Base-by-base conservation (phyloP, 768 basidiomycete species). In the Serpula lacrymans region DNA sequence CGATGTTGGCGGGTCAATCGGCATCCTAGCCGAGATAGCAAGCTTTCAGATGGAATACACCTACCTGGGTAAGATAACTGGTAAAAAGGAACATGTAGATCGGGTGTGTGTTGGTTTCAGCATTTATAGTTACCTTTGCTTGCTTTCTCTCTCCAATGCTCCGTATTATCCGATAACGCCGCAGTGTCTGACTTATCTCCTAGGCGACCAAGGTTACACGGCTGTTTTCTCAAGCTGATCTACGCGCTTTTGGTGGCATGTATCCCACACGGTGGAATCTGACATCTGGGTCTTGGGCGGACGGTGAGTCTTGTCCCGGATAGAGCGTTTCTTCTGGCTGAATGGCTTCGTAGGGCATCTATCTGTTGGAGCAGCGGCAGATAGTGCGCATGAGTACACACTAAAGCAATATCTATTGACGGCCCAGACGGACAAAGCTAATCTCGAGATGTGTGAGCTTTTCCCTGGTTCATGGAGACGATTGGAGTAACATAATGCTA, bases 31-130 rank as follows among this genome's bases (percentile, higher is more conserved):
- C 0, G 92, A 96, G 59, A 80, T 91, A 29, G 87, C 80, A 3
- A 88, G 78, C 31, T 68, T 86, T 41, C 89, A 93, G 55, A 57
- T 95, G 36, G 93, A 95, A 59, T 88, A 90, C 57, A 75, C 83
- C 41, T 92, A 92, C 50, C 73, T 94, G 2, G 84, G 86, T 1
- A 82, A 86, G 48, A 58, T 82, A 8, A 91, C 88, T 1, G 85
- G 84, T 2, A 82, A 84, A 46, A 71, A 74, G 37, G 70, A 69
- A 26, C 80, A 83, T 51, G 74, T 70, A 45, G 71, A 78, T 39
- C 71, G 70, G 43, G 84, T 81, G 46, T 10, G 75, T 60, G 6
- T 14, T 12, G 39, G 18, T n/a, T 29, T 29, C 27, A 29, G 9
- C 27, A 9, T 14, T 9, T 29, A 29, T 9, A 29, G 9, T 14